Percentiles rank a stretch among this genome's conserved stretches.
Conservation (phyloP, 148 eudicot species). For the Chenopodium quinoa region DNA sequence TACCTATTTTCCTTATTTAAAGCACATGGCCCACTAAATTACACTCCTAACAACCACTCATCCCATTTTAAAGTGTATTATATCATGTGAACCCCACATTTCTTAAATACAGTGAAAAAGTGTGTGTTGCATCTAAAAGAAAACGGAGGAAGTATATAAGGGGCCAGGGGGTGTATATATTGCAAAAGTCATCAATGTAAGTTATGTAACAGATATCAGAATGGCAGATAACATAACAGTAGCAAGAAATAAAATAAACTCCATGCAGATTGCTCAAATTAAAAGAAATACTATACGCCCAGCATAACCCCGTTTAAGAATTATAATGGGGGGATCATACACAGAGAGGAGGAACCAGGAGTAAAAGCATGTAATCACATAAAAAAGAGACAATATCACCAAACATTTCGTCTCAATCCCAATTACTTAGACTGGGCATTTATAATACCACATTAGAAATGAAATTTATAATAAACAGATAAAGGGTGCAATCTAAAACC, state of each 20-base stretch:
- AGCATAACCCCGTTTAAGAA: neutral
- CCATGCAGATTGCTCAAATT: neutral
- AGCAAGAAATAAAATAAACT: neutral
- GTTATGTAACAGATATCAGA: neutral
- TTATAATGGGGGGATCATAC: neutral
- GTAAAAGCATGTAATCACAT: neutral
- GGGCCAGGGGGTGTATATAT: neutral
- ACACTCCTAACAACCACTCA: too few species aligned
- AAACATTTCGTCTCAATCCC: neutral
- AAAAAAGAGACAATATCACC: neutral
- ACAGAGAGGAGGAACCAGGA: neutral
- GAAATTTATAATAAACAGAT: neutral
- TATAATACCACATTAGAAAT: neutral
- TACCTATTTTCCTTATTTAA: too few species aligned
- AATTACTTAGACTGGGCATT: neutral
- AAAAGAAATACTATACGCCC: neutral
- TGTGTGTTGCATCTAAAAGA: too few species aligned
- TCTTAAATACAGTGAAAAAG: too few species aligned
- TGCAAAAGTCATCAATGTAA: neutral
- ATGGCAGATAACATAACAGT: neutral
- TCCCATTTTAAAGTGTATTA: too few species aligned
- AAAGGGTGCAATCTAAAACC: slow-evolving; percentile 39
- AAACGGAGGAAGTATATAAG: too few species aligned
- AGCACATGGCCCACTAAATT: too few species aligned
- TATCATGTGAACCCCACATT: too few species aligned